Evolutionary conservation across 768 basidiomycete species (phyloP), one percentile per base, ranked within the genome.

Genomic region (Inosperma sp.): DNA sequence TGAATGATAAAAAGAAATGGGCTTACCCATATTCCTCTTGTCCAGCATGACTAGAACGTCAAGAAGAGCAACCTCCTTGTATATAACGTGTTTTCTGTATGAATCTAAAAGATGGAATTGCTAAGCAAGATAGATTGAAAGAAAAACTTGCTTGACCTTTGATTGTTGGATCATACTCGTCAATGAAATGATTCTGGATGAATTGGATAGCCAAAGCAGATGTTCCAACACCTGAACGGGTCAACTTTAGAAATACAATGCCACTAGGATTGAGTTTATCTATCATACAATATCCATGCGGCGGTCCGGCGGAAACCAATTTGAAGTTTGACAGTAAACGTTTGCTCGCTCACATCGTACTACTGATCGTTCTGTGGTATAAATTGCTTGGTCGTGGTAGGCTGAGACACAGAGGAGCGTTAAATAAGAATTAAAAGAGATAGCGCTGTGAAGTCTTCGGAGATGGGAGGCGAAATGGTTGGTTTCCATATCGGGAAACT

Each of bases 1-100:
- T 47, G 25, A 42, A 33, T 40, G 35, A 23, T 37, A n/a, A 26
- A 35, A 10, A 19, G 49, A 17, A 43, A 53, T 45, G 34, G 10
- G 78, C 86, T 49, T 51, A 93, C 92, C 91, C 91, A 62, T 97
- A 98, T 76, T 98, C 95, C 69, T 98, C 95, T 69, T 97, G 94
- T 29, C 94, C 94, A 47, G 94, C 94, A 93, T 97, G 72, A 96
- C 94, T 55, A 98, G 81, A 47, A 98, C 94, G 65, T 98, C 94
- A 51, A 96, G 82, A 42, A 96, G 78, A 16, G 93, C 93, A n/a
- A 96, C 91, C 69, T 97, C 92, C n/a, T 95, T 94, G 69, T 98
- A 94, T 57, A 98, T 93, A 27, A 95, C 86, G 56, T 96, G 93
- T 67, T 96, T 98, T 57, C 95, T 79, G 73, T 97, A 98, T 39